These are phyloP conservation scores for Lavandula angustifolia DNA, from an alignment of 257 asterid genomes.

Conservation along the genomic window DNA sequence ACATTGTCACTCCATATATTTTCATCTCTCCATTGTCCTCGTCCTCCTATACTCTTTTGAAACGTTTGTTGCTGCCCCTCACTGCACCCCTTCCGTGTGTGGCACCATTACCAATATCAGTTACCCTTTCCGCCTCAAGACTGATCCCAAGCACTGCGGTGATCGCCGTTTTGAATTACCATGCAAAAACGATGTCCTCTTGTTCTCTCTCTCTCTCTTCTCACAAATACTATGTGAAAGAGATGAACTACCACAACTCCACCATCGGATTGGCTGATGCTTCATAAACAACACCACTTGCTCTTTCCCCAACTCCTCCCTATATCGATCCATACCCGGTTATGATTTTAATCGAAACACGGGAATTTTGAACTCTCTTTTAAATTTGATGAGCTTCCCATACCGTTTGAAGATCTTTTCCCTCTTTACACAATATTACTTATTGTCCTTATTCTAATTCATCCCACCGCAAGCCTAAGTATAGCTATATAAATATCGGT, in stretches of 20 bases:
- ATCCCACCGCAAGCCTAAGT: not conserved
- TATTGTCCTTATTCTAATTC: not conserved
- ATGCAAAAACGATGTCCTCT: conserved; percentile 36
- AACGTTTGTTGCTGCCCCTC: not conserved
- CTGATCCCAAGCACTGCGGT: conserved; percentile 50
- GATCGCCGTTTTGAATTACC: conserved; percentile 31
- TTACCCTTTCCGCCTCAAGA: conserved; percentile 45
- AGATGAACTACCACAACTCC: conserved; percentile 33
- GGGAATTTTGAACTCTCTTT: too few species aligned
- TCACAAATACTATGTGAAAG: conserved; percentile 27
- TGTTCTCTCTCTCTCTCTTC: conserved; percentile 20
- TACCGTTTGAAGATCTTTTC: not conserved
- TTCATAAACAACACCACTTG: not conserved
- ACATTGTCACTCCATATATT: too few species aligned
- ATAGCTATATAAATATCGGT: not conserved
- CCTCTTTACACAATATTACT: not conserved
- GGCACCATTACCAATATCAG: conserved; percentile 40
- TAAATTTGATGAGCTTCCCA: too few species aligned
- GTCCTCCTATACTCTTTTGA: conserved; percentile 2
- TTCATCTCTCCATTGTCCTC: not conserved
- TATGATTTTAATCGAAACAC: too few species aligned
- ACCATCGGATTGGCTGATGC: conserved; percentile 37
- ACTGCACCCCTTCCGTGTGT: conserved; percentile 41
- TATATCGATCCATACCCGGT: not conserved
- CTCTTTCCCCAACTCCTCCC: conserved; percentile 9